A percentile compares a stretch with the other conserved stretches of the same genome.
Evolutionary conservation across 352 stramenopile genomes (phyloP).

Genomic region (Nothophytophthora sp.): DNA sequence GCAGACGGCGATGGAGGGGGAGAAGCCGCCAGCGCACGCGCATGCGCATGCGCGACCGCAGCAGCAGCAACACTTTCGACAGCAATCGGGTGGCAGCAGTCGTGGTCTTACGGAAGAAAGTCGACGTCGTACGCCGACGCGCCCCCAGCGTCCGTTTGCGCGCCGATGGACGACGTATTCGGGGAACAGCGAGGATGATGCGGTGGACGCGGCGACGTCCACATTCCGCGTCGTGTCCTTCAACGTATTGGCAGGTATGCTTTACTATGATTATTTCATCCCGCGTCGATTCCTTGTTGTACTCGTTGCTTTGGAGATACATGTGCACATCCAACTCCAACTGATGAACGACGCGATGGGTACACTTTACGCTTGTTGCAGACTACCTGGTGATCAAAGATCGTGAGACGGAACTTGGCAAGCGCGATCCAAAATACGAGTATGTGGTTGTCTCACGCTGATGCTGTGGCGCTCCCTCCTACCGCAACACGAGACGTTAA

Average conservation of each 20-base stretch:
- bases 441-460: constrained; percentile 10
- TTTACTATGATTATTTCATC: neutral
- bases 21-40: no score
- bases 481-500: no score
- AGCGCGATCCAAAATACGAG: constrained; percentile 52
- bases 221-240: constrained; percentile 74
- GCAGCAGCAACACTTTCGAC: constrained; percentile 1
- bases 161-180: constrained; percentile 60
- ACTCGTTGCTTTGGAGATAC: no score
- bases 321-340: no score
- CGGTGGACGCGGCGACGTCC: constrained; percentile 14
- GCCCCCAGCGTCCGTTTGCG: constrained; percentile 3
- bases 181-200: constrained; percentile 13
- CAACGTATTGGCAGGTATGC: constrained; percentile 65
- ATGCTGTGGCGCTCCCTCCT: no score
- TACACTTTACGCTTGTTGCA: no score
- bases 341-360: no score
- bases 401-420: constrained; percentile 22
- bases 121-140: constrained; percentile 2
- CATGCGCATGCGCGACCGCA: neutral
- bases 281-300: neutral
- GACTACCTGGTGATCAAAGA: constrained; percentile 58
- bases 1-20: no score
- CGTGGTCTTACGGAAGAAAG: constrained; percentile 9
- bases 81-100: neutral